A percentile compares a stretch with the other conserved stretches of the same genome.
phyloP scores from a whole-genome alignment of 441 rosid genomes.

The Adansonia grandidieri region DNA sequence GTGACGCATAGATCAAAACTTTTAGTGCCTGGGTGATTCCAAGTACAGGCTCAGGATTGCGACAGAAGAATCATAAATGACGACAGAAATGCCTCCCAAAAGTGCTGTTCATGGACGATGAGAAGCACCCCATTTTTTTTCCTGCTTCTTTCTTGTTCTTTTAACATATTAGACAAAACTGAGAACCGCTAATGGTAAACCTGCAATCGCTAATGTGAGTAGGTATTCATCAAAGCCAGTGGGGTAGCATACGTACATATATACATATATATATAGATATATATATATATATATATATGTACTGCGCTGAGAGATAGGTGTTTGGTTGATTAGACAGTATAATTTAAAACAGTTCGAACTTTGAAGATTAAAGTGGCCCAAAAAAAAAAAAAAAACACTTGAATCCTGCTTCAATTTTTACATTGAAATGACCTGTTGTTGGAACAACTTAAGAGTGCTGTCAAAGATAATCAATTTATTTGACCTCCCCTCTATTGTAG shows the following conservation, averaged over 20 bases:
- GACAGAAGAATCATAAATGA: conserved; percentile 3
- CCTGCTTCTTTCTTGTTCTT: neutral
- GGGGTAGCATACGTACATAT: neutral
- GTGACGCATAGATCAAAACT: neutral
- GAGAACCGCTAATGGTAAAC: conserved; percentile 2
- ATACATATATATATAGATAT: neutral
- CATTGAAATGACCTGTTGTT: conserved; percentile 38
- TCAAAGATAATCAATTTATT: conserved; percentile 49
- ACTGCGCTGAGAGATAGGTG: neutral
- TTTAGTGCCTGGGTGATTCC: neutral
- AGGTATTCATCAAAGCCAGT: neutral
- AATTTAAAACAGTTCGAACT: neutral
- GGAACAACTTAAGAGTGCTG: conserved; percentile 51
- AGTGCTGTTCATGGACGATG: neutral
- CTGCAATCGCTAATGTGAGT: neutral
- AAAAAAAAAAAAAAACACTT: neutral
- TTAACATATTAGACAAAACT: neutral
- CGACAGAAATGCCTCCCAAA: neutral
- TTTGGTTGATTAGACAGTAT: neutral
- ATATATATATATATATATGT: too few relatives aligned
- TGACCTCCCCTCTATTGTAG: conserved; percentile 31
- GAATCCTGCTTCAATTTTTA: conserved; percentile 25
- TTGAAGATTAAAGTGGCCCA: neutral
- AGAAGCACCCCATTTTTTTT: neutral
- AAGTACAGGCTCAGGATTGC: neutral